phyloP scores from a whole-genome alignment of 2,329 filamentous ascomycete genomes.

The Fusarium coffeatum region DNA sequence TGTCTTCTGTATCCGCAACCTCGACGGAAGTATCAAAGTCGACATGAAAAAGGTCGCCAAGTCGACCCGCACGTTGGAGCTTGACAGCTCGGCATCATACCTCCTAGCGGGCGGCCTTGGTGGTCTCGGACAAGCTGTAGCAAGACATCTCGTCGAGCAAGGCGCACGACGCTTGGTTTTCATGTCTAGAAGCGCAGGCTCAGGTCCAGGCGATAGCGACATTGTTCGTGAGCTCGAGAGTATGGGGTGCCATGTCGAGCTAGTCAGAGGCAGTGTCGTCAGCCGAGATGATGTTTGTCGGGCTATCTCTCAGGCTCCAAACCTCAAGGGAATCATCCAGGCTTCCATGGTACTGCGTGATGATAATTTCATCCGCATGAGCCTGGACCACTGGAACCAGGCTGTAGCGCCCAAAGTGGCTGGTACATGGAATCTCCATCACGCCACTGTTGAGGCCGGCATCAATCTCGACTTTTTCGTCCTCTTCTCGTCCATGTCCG shows the following conservation, averaged over 20 bases:
- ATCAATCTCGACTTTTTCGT: too few species aligned
- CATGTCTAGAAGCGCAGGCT: neutral
- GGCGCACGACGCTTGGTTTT: neutral
- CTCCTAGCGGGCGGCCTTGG: neutral
- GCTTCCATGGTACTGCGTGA: constrained; percentile 43
- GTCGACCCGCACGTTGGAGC: too few species aligned
- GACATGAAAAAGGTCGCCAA: too few species aligned
- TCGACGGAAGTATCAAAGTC: too few species aligned
- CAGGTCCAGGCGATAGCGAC: neutral
- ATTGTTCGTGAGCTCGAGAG: neutral
- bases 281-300: neutral
- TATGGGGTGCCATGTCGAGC: neutral
- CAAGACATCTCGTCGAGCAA: neutral
- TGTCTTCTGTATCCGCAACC: neutral
- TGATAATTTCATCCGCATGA: neutral
- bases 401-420: neutral
- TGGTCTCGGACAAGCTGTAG: neutral
- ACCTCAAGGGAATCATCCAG: constrained; percentile 36
- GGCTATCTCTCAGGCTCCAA: neutral
- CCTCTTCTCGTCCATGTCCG: too few species aligned
- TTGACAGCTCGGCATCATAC: too few species aligned
- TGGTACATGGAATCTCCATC: neutral
- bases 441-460: too few species aligned
- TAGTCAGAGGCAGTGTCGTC: neutral
- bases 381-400: neutral